Evolutionary conservation across 73 alveolate genomes (phyloP).

Genomic region (Paramecium octaurelia): DNA sequence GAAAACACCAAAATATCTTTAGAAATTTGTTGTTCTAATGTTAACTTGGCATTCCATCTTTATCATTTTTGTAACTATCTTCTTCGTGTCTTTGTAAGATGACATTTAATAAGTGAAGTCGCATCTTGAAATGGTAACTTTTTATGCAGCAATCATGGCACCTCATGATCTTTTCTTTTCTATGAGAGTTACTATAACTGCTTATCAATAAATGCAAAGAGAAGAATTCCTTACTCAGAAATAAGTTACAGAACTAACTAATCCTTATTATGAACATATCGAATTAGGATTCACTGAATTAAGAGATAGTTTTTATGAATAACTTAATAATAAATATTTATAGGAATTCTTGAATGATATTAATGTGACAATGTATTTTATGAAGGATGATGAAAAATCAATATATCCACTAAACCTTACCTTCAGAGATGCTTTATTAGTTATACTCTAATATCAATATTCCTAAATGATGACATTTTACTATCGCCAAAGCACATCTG

Average conservation of each 20-base stretch:
- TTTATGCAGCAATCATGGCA: not conserved
- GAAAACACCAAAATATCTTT: not conserved
- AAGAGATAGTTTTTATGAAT: not conserved
- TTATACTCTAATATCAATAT: not conserved
- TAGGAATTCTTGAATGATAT: not conserved
- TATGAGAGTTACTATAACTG: conserved; percentile 15
- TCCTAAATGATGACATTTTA: not conserved
- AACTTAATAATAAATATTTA: not conserved
- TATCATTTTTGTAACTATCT: not conserved
- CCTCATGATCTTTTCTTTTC: conserved; percentile 41
- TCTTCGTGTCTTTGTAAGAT: not conserved
- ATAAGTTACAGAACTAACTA: not conserved
- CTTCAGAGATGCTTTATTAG: not conserved
- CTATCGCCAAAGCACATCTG: not conserved
- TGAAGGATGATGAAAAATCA: not conserved
- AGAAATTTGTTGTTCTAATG: not conserved
- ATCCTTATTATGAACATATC: not conserved
- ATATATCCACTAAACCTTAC: not conserved
- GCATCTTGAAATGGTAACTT: not conserved
- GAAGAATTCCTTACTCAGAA: not conserved
- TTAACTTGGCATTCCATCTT: not conserved
- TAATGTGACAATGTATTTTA: not conserved
- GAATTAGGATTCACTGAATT: conserved; percentile 14
- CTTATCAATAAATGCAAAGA: not conserved
- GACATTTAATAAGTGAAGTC: not conserved